Percentiles rank a stretch among this genome's conserved stretches.
Evolutionary conservation across 2,329 filamentous ascomycete species (phyloP).

Genomic region (Orbilia quercus): DNA sequence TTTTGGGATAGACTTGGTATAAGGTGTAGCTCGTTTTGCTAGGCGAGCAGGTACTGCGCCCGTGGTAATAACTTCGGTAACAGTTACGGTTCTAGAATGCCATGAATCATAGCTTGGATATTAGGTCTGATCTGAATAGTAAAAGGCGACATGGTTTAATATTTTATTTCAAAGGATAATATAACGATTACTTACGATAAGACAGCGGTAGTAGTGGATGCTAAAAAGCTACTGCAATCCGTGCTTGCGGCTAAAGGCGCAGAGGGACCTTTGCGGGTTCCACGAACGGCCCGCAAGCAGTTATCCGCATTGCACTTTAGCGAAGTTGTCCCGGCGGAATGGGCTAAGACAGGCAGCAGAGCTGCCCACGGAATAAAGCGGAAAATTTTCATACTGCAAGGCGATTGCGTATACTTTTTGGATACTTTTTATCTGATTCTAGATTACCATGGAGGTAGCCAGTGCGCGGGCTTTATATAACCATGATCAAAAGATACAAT

Average conservation of each 20-base stretch:
- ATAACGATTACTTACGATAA: slow-evolving; percentile 4
- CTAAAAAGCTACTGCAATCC: slow-evolving; percentile 14
- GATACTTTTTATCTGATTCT: too few species aligned
- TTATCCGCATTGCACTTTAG: slow-evolving; percentile 14
- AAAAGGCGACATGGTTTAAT: too few species aligned
- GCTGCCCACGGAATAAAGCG: neutral
- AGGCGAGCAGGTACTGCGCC: neutral
- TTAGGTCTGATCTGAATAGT: too few species aligned
- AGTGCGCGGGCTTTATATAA: too few species aligned
- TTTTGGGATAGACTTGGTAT: slow-evolving; percentile 2
- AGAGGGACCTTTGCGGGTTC: slow-evolving; percentile 8
- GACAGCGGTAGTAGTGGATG: neutral
- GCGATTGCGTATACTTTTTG: too few species aligned
- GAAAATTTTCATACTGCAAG: too few species aligned
- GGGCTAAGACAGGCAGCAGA: neutral
- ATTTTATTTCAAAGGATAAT: too few species aligned
- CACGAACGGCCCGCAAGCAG: slow-evolving; percentile 6
- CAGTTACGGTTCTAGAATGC: slow-evolving; percentile 1
- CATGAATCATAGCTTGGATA: neutral
- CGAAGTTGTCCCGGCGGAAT: neutral
- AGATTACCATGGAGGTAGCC: too few species aligned
- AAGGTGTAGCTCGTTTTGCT: neutral
- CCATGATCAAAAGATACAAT: too few species aligned
- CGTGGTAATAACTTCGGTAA: slow-evolving; percentile 8
- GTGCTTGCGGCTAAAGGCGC: slow-evolving; percentile 2